A percentile compares a stretch with the other conserved stretches of the same genome.
Evolutionary conservation across 176 grass and related monocot genomes (phyloP).

Genomic region (Aechmea fasciata): DNA sequence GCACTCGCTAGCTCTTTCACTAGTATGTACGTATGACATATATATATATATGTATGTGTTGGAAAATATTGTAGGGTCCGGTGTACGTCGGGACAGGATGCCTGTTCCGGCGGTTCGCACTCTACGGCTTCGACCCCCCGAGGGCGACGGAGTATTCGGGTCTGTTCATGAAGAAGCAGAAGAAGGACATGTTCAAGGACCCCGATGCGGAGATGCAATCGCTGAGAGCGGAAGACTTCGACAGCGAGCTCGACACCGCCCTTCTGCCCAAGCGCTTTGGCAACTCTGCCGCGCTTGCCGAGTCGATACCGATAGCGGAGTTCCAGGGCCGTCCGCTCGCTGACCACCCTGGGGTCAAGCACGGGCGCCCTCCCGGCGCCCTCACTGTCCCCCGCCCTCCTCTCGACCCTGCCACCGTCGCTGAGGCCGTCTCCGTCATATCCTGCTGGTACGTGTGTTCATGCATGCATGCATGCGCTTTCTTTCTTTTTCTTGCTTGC

Average conservation of each 20-base stretch:
- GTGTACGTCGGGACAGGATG: slow-evolving; percentile 95
- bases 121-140: slow-evolving; percentile 94
- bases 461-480: too few species aligned
- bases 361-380: slow-evolving; percentile 57
- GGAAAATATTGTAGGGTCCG: slow-evolving; percentile 39
- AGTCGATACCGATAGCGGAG: slow-evolving; percentile 86
- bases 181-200: slow-evolving; percentile 35
- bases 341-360: slow-evolving; percentile 62
- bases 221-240: slow-evolving; percentile 64
- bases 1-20: background rate
- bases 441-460: slow-evolving; percentile 35
- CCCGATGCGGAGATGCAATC: slow-evolving; percentile 46
- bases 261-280: slow-evolving; percentile 70
- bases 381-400: slow-evolving; percentile 59
- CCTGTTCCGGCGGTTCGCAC: slow-evolving; percentile 82
- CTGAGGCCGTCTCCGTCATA: slow-evolving; percentile 84
- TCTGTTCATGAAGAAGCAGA: slow-evolving; percentile 54
- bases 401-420: slow-evolving; percentile 66
- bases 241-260: slow-evolving; percentile 47
- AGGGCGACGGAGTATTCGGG: slow-evolving; percentile 64
- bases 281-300: slow-evolving; percentile 62
- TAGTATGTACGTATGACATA: background rate
- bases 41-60: background rate
- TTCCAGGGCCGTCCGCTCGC: slow-evolving; percentile 77
- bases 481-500: background rate